phyloP scores from a whole-genome alignment of 78 protist species.

The Polysphondylium violaceum region DNA sequence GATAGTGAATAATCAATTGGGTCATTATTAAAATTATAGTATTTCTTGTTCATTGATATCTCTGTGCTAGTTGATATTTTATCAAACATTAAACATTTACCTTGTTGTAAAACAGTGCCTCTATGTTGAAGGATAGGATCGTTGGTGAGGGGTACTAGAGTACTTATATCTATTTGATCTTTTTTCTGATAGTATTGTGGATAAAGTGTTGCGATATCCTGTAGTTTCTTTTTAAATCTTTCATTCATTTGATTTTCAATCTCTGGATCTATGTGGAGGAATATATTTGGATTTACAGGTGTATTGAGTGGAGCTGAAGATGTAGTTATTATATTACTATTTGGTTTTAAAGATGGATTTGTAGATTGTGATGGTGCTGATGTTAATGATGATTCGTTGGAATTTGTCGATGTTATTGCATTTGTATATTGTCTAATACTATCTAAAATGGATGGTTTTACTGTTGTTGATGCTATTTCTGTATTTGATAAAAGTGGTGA shows the following conservation, averaged over 20 bases:
- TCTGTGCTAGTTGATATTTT: constrained; percentile 23
- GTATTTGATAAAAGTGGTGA: neutral
- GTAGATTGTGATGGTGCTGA: neutral
- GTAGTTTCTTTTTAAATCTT: constrained; percentile 3
- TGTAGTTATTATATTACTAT: neutral
- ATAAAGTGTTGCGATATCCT: neutral
- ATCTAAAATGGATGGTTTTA: constrained; percentile 3
- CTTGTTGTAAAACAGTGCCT: constrained; percentile 41
- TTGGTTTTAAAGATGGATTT: neutral
- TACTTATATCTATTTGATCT: constrained; percentile 43
- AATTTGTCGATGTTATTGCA: neutral
- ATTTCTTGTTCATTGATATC: neutral
- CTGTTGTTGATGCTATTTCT: neutral
- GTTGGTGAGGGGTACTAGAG: neutral
- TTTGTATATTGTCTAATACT: neutral
- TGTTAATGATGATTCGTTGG: neutral
- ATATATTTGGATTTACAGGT: neutral
- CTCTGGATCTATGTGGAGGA: constrained; percentile 25
- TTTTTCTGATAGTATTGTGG: constrained; percentile 53
- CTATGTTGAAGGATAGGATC: constrained; percentile 65
- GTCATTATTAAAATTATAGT: neutral
- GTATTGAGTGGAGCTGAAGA: neutral
- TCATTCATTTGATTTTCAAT: constrained; percentile 36
- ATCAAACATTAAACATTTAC: constrained; percentile 54
- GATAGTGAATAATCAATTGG: too few species aligned